phyloP scores from a whole-genome alignment of 345 rosid species.

The Lumnitzera littorea region DNA sequence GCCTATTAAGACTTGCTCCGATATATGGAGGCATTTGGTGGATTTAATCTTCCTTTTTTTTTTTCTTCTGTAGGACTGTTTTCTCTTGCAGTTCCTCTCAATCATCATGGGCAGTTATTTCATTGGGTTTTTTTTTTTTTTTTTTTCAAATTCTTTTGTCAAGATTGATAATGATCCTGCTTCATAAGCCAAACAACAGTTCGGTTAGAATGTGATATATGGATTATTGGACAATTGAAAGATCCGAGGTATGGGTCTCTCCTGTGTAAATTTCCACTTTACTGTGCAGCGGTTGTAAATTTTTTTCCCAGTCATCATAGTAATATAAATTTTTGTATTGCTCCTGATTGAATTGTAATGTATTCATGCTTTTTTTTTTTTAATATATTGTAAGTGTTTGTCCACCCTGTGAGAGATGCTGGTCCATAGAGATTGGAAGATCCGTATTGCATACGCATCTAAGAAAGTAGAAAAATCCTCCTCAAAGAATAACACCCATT shows the following conservation, averaged over 20 bases:
- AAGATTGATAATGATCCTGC: slow-evolving; percentile 5
- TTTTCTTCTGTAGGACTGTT: slow-evolving; percentile 1
- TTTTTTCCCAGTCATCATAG: slow-evolving; percentile 7
- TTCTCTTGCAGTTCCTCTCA: background rate
- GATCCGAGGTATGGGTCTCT: slow-evolving; percentile 15
- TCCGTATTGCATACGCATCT: no score
- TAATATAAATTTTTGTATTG: no score
- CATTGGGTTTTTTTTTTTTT: no score
- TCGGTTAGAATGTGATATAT: slow-evolving; percentile 3
- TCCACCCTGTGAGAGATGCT: no score
- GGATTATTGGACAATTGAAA: slow-evolving; percentile 18
- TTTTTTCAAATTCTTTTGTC: background rate
- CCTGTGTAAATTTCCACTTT: slow-evolving; percentile 4
- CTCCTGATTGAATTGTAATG: no score
- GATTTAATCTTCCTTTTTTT: slow-evolving; percentile 12
- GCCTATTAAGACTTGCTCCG: background rate
- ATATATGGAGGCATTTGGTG: slow-evolving; percentile 3
- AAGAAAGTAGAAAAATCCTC: no score
- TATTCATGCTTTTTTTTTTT: no score
- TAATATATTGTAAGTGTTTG: no score
- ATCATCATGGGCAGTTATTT: slow-evolving; percentile 1
- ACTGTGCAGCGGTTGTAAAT: slow-evolving; percentile 15
- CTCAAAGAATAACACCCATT: no score
- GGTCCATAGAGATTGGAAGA: no score
- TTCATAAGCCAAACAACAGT: background rate